A percentile compares a stretch with the other conserved stretches of the same genome.
These are phyloP conservation scores for Plicaturopsis crispa DNA, from an alignment of 768 basidiomycete genomes.

Conservation along the genomic window DNA sequence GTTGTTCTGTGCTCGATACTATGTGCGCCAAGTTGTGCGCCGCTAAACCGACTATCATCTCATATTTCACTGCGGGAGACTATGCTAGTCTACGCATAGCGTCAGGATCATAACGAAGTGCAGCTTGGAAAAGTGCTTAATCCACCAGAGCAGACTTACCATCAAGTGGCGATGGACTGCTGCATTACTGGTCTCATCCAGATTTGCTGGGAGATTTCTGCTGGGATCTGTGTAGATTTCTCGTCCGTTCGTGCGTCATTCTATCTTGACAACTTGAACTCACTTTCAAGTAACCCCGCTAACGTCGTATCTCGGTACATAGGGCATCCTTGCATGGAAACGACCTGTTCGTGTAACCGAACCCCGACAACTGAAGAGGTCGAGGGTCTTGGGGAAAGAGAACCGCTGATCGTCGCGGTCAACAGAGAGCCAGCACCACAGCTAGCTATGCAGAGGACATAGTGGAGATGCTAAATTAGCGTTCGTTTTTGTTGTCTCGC, in stretches of 20 bases:
- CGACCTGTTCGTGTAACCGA: constrained; percentile 9
- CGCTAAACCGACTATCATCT: too few species aligned
- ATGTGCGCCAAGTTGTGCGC: too few species aligned
- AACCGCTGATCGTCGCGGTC: constrained; percentile 19
- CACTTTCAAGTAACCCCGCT: neutral
- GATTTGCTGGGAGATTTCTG: constrained; percentile 27
- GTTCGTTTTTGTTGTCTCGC: constrained; percentile 15
- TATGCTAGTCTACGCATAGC: too few species aligned
- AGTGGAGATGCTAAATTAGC: constrained; percentile 11
- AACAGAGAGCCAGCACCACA: constrained; percentile 18
- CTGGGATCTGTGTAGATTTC: constrained; percentile 32
- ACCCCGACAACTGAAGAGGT: constrained; percentile 1
- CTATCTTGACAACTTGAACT: neutral
- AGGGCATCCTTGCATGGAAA: constrained; percentile 20
- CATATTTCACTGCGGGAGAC: too few species aligned
- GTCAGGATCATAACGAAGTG: too few species aligned
- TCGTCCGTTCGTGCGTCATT: constrained; percentile 25
- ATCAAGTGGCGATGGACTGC: too few species aligned
- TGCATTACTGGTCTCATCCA: constrained; percentile 20
- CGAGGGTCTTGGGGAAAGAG: constrained; percentile 15
- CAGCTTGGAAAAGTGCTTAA: too few species aligned
- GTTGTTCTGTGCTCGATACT: too few species aligned
- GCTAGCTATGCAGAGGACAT: constrained; percentile 17
- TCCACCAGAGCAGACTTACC: too few species aligned
- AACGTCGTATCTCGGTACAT: constrained; percentile 32